Conservation (phyloP, 306 rosid species). For the Bauhinia variegata region DNA sequence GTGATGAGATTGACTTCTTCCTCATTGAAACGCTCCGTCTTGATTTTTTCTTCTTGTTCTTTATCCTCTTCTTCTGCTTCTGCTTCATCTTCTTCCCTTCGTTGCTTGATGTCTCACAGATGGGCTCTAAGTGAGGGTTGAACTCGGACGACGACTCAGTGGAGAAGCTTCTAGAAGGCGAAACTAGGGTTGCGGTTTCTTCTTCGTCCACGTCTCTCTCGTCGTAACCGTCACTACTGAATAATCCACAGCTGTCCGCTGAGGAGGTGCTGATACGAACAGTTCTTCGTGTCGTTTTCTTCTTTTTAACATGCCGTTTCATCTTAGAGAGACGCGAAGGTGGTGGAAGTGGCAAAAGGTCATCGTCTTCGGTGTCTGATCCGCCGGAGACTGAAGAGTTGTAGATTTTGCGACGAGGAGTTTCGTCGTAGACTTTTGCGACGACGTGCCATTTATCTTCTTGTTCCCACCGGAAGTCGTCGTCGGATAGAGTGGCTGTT, state of each 20-base stretch:
- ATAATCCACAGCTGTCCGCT: conserved; percentile 49
- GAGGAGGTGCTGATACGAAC: conserved; percentile 63
- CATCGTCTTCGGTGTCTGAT: conserved; percentile 33
- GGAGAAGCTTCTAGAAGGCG: conserved; percentile 61
- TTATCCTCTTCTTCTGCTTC: conserved; percentile 24
- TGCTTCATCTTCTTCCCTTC: conserved; percentile 4
- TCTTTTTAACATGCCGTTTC: conserved; percentile 42
- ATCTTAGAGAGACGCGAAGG: conserved; percentile 37
- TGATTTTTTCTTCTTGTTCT: neutral
- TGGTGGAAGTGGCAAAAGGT: conserved; percentile 33
- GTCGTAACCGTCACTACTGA: conserved; percentile 45
- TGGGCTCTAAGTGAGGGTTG: conserved; percentile 37
- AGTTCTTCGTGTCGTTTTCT: conserved; percentile 26
- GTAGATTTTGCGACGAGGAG: conserved; percentile 56
- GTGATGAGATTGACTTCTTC: conserved; percentile 1
- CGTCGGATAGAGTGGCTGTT: conserved; percentile 51
- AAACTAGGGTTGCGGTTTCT: conserved; percentile 63
- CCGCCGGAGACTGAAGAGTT: conserved; percentile 46
- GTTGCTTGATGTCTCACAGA: conserved; percentile 31
- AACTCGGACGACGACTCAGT: conserved; percentile 39
- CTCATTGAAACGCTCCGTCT: conserved; percentile 35
- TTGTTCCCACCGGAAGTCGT: conserved; percentile 43
- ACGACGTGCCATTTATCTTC: conserved; percentile 61
- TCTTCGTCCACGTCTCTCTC: conserved; percentile 34
- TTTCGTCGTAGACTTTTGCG: conserved; percentile 38